Base-by-base conservation (phyloP, 345 rosid genomes). In the Euphorbia lathyris region DNA sequence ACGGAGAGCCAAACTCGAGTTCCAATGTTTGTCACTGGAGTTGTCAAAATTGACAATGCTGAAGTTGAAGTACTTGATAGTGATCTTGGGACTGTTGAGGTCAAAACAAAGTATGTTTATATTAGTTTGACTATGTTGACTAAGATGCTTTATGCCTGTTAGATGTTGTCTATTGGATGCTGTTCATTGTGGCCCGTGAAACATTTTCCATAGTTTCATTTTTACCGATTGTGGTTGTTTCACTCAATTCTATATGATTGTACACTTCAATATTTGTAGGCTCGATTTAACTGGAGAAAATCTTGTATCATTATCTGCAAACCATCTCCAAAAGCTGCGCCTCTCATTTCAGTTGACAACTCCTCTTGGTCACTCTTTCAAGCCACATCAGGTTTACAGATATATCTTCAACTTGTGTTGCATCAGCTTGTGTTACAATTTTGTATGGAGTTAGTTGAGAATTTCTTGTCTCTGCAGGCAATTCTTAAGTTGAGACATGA, bases 261-360 rank as follows among this genome's bases (percentile, higher is more conserved):
- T 58, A 8, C 14, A 7, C 19, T 25, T 38, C 60, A 9, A 56
- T 69, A 36, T 45, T 2, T 71, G 25, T 61, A 96, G 99, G 84
- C 80, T 96, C 67, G 92, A 92, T 84, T 82, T 95, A 62, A 75
- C 83, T 74, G 86, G 78, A 83, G 81, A 86, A 65, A 85, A 72
- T 71, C 78, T 69, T 42, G 80, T 86, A 62, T 83, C 97, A 47
- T 80, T 92, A 74, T 81, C 93, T 40, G 99, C 98, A 47, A 96
- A 92, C 78, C 99, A 96, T 76, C 99, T 96, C 42, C 97, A 96
- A 78, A 96, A 90, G 86, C 77, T 96, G 71, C 92, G 86, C 4
- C 72, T 96, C n/a, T 86, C 92, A 6, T 92, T 88, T 70, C 84
- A 74, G 62, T 76, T 96, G 80, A 82, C 87, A 63, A 85, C 89